Percentiles rank a stretch among this genome's conserved stretches.
Evolutionary conservation across 495 filamentous ascomycete species (phyloP).

Genomic region (Aspergillus kassunensis): DNA sequence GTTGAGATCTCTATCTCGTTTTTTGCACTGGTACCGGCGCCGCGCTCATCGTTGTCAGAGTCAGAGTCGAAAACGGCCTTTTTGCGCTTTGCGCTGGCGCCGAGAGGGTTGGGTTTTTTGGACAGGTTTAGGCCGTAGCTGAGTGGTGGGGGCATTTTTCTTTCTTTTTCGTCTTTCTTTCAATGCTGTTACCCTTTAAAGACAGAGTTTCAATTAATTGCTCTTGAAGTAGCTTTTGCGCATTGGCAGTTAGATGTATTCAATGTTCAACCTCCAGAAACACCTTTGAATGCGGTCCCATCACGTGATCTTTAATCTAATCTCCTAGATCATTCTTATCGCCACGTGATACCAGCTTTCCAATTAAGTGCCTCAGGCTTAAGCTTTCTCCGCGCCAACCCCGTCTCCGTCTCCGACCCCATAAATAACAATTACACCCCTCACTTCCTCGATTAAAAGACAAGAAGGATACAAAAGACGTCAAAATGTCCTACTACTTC

Average conservation of each 20-base stretch:
- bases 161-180: neutral
- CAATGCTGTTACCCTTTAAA: no score
- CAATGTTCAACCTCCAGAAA: no score
- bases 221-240: no score
- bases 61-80: constrained; percentile 50
- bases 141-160: constrained; percentile 37
- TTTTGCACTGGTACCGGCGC: neutral
- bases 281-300: no score
- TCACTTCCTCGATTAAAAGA: no score
- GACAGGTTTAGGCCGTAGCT: constrained; percentile 58
- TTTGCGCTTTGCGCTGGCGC: constrained; percentile 39
- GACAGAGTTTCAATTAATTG: no score
- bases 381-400: neutral
- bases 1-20: constrained; percentile 35
- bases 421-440: neutral
- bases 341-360: constrained; percentile 14
- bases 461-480: neutral
- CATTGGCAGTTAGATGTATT: no score
- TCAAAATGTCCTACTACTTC: constrained; percentile 91
- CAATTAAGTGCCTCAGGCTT: neutral
- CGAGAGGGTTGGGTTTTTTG: constrained; percentile 29
- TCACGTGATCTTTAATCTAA: neutral
- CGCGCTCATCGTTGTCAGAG: constrained; percentile 34
- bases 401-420: neutral
- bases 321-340: constrained; percentile 13